These are phyloP conservation scores for Apiospora koreana DNA, from an alignment of 2,329 filamentous ascomycete species.

Conservation along the genomic window DNA sequence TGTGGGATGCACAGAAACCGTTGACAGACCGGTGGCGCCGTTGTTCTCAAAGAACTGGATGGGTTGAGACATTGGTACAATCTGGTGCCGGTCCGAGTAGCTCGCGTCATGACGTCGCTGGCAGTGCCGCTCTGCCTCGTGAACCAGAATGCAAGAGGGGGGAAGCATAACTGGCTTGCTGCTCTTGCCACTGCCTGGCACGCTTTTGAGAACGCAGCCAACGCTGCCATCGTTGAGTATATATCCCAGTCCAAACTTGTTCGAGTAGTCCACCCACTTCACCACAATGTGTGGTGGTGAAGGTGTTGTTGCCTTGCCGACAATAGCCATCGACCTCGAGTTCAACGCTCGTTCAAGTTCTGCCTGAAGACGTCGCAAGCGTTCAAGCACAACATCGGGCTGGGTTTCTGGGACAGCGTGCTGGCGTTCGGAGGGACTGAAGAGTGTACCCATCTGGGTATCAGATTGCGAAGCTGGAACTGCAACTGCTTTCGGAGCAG, in stretches of 20 bases:
- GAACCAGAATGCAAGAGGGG: conserved; percentile 71
- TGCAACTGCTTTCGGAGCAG: conserved; percentile 14
- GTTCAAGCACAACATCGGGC: conserved; percentile 58
- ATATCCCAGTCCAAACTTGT: conserved; percentile 83
- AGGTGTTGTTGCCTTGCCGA: conserved; percentile 54
- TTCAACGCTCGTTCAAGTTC: conserved; percentile 66
- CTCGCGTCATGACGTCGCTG: conserved; percentile 57
- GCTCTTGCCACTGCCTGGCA: conserved; percentile 51
- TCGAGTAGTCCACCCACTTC: conserved; percentile 88
- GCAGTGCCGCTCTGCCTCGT: conserved; percentile 70
- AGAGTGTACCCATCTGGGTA: conserved; percentile 49
- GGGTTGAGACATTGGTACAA: conserved; percentile 63
- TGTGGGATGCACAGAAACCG: conserved; percentile 65
- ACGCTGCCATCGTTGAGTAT: conserved; percentile 81
- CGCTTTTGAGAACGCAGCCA: conserved; percentile 66
- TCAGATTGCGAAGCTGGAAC: conserved; percentile 21
- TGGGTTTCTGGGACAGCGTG: conserved; percentile 52
- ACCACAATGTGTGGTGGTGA: conserved; percentile 65
- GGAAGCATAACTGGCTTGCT: conserved; percentile 56
- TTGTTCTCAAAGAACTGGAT: conserved; percentile 77
- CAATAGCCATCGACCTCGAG: conserved; percentile 61
- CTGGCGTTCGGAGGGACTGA: conserved; percentile 55
- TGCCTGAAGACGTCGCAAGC: conserved; percentile 56
- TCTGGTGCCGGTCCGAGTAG: conserved; percentile 60
- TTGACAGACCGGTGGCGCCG: conserved; percentile 62